Evolutionary conservation across 176 grass and related monocot genomes (phyloP).

Genomic region (Saccharum officinarum): DNA sequence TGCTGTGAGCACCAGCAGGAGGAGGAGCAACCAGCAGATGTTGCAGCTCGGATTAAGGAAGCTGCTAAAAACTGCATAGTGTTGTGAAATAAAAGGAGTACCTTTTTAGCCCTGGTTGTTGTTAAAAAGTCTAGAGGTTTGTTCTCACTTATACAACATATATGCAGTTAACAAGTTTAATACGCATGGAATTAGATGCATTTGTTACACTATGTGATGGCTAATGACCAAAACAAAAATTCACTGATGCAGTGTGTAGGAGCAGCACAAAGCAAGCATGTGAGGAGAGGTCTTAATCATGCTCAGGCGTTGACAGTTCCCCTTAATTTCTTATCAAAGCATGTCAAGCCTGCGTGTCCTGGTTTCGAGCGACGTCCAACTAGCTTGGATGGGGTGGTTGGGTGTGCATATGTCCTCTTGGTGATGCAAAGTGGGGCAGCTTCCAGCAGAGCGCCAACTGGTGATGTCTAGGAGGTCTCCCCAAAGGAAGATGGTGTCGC

Average conservation of each 20-base stretch:
- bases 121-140: constrained; percentile 59
- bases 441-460: too few relatives aligned
- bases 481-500: too few relatives aligned
- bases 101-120: constrained; percentile 58
- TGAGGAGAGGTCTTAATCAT: constrained; percentile 71
- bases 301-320: constrained; percentile 49
- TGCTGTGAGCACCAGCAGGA: too few relatives aligned
- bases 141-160: neutral
- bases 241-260: constrained; percentile 48
- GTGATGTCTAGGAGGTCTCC: too few relatives aligned
- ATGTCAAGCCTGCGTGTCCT: too few relatives aligned
- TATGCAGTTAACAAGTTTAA: neutral
- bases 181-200: constrained; percentile 11
- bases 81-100: constrained; percentile 72
- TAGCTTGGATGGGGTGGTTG: too few relatives aligned
- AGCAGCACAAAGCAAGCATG: constrained; percentile 56
- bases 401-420: too few relatives aligned
- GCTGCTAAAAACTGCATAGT: constrained; percentile 56
- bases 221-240: constrained; percentile 8
- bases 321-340: constrained; percentile 53
- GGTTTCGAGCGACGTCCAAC: too few relatives aligned
- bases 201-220: neutral
- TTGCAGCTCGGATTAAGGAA: constrained; percentile 57
- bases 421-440: too few relatives aligned
- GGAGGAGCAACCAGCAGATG: constrained; percentile 18